phyloP scores from a whole-genome alignment of 192 early-diverging fungal species.

The Piromyces sp. region DNA sequence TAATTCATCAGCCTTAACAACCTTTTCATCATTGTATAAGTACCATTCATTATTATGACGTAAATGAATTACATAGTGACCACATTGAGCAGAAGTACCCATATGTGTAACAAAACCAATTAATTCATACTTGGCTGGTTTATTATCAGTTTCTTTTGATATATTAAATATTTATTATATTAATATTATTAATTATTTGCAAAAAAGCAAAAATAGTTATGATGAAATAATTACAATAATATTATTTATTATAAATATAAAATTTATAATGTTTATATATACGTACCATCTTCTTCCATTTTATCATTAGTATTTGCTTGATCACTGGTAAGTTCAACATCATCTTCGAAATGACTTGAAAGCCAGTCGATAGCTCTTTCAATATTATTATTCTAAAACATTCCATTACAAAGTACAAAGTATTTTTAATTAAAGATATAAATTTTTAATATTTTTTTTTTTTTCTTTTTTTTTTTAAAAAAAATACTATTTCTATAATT shows the following conservation, averaged over 20 bases:
- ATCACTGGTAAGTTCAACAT: neutral
- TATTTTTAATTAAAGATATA: too few species aligned
- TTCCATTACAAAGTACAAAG: too few species aligned
- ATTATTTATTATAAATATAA: neutral
- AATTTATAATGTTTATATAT: neutral
- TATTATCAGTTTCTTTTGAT: conserved; percentile 1
- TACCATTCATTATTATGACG: conserved; percentile 52
- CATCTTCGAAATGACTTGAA: conserved; percentile 45
- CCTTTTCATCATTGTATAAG: conserved; percentile 92
- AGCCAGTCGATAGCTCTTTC: conserved; percentile 92
- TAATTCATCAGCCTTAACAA: conserved; percentile 38
- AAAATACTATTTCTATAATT: too few species aligned
- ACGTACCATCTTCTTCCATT: conserved; percentile 17
- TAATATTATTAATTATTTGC: too few species aligned
- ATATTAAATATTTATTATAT: too few species aligned
- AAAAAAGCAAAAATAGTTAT: too few species aligned
- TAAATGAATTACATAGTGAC: conserved; percentile 88
- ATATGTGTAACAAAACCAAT: conserved; percentile 82
- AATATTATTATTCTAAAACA: conserved; percentile 45
- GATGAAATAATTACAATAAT: too few species aligned
- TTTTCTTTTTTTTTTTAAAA: too few species aligned
- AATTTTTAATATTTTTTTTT: too few species aligned
- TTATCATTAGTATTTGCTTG: conserved; percentile 27
- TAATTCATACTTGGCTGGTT: conserved; percentile 43
- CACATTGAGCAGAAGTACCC: conserved; percentile 85